Evolutionary conservation across 2,329 filamentous ascomycete genomes (phyloP).

Genomic region (Fusarium lateritium): DNA sequence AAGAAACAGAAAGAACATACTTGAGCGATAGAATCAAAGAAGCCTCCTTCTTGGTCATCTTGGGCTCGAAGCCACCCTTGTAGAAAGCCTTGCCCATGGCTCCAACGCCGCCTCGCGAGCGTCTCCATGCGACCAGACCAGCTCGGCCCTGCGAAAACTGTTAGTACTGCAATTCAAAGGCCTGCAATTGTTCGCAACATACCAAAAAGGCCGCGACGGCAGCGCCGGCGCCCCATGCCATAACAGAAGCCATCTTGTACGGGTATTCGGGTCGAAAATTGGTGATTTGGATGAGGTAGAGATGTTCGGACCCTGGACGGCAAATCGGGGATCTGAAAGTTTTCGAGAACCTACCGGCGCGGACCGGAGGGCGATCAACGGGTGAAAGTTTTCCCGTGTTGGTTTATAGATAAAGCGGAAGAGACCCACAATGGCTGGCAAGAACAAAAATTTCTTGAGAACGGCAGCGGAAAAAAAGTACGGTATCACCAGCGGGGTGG

Average conservation of each 20-base stretch:
- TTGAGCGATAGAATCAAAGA: constrained; percentile 90
- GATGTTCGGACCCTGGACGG: constrained; percentile 31
- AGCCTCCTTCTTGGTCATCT: constrained; percentile 94
- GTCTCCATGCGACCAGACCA: constrained; percentile 88
- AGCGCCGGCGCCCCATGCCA: constrained; percentile 64
- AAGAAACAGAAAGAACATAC: constrained; percentile 64
- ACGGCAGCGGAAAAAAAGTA: constrained; percentile 32
- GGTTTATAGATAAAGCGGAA: constrained; percentile 42
- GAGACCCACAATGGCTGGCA: constrained; percentile 27
- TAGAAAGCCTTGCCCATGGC: constrained; percentile 93
- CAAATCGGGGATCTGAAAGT: constrained; percentile 44
- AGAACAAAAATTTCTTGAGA: constrained; percentile 48
- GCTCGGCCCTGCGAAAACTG: constrained; percentile 80
- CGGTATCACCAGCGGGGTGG: constrained; percentile 46
- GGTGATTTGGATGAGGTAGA: constrained; percentile 25
- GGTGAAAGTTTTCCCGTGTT: constrained; percentile 42
- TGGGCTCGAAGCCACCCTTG: constrained; percentile 97
- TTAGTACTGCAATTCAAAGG: constrained; percentile 20
- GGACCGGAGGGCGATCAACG: constrained; percentile 41
- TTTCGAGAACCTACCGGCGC: constrained; percentile 48
- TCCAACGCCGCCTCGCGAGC: constrained; percentile 82
- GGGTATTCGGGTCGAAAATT: constrained; percentile 1
- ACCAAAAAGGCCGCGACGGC: constrained; percentile 68
- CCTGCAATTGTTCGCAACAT: constrained; percentile 41
- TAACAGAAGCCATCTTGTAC: constrained; percentile 58